Percentiles rank a stretch among this genome's conserved stretches.
These are phyloP conservation scores for Raphanus sativus DNA, from an alignment of 345 rosid species.

Conservation along the genomic window DNA sequence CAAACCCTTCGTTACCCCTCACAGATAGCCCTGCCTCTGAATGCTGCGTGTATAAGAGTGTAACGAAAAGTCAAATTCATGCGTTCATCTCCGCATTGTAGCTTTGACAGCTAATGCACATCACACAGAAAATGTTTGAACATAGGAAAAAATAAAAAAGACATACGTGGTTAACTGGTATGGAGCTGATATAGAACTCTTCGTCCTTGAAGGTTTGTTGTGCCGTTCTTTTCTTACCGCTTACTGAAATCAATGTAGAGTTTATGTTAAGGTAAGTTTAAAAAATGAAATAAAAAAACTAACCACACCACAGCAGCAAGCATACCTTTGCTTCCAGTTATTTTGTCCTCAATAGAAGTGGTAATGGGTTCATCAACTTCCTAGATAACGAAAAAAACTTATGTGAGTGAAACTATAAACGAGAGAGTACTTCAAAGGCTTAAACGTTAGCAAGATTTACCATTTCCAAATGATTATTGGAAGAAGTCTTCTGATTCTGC, in stretches of 20 bases:
- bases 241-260: slow-evolving; percentile 36
- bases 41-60: slow-evolving; percentile 50
- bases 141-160: not conserved
- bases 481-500: slow-evolving; percentile 44
- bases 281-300: slow-evolving; percentile 10
- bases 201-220: slow-evolving; percentile 76
- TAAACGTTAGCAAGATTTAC: slow-evolving; percentile 33
- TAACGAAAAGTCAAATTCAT: slow-evolving; percentile 27
- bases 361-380: slow-evolving; percentile 49
- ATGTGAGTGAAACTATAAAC: slow-evolving; percentile 13
- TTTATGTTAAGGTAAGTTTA: slow-evolving; percentile 10
- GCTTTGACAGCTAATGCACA: not conserved
- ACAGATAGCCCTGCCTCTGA: slow-evolving; percentile 81
- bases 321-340: slow-evolving; percentile 52
- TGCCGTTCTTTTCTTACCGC: slow-evolving; percentile 73
- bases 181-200: slow-evolving; percentile 77
- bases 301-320: not conserved
- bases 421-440: not conserved
- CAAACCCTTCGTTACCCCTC: slow-evolving; percentile 72
- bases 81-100: slow-evolving; percentile 13
- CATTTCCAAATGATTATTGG: slow-evolving; percentile 54
- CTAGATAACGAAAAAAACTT: slow-evolving; percentile 42
- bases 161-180: slow-evolving; percentile 83
- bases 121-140: not conserved
- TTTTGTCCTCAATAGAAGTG: slow-evolving; percentile 40